Conservation (phyloP, 2,329 filamentous ascomycete genomes). For the Tolypocladium cylindrosporum region DNA sequence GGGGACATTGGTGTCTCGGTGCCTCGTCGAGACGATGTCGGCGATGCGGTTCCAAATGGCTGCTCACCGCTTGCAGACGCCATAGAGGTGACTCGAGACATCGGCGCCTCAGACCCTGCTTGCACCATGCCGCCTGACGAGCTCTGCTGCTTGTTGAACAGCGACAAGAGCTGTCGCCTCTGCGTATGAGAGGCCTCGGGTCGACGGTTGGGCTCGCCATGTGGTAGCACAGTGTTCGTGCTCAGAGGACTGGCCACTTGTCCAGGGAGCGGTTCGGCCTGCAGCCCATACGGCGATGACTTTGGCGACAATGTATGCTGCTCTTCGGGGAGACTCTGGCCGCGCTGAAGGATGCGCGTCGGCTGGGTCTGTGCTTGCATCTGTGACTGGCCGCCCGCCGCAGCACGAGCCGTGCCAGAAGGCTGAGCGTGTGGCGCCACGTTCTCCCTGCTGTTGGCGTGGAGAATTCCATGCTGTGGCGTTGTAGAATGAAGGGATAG, state of each 20-base stretch:
- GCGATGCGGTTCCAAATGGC: conserved; percentile 3
- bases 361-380: conserved; percentile 9
- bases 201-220: conserved; percentile 5
- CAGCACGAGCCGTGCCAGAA: not conserved
- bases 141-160: conserved; percentile 43
- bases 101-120: conserved; percentile 8
- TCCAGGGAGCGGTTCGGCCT: conserved; percentile 9
- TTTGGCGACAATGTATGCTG: conserved; percentile 10
- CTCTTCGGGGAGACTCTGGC: conserved; percentile 16
- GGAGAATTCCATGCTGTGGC: conserved; percentile 6
- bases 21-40: conserved; percentile 28
- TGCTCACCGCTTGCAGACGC: conserved; percentile 27
- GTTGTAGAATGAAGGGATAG: conserved; percentile 10
- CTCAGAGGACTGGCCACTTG: conserved; percentile 9
- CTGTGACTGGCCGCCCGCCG: not conserved
- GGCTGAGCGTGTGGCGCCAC: not conserved
- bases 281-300: conserved; percentile 9
- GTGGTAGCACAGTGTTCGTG: not conserved
- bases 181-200: conserved; percentile 19
- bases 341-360: conserved; percentile 24
- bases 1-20: conserved; percentile 52
- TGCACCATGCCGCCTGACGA: not conserved
- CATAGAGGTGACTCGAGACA: conserved; percentile 33
- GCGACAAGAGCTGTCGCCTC: conserved; percentile 40
- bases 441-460: conserved; percentile 4